phyloP scores from a whole-genome alignment of 305 asterid species.

The Solanum hybrid region DNA sequence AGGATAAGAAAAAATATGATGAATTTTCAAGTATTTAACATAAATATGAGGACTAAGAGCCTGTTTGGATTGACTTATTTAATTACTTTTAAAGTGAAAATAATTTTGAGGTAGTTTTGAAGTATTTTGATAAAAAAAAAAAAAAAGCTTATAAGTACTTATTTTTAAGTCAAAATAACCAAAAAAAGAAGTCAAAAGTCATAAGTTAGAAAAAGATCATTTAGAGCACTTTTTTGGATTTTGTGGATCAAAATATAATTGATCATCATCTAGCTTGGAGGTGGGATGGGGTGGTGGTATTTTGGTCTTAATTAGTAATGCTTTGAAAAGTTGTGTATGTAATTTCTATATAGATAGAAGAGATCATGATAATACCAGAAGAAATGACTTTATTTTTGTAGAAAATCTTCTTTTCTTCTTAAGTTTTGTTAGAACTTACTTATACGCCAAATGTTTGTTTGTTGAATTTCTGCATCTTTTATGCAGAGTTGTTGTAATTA shows the following conservation, averaged over 20 bases:
- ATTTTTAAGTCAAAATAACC: no score
- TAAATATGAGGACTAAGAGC: no score
- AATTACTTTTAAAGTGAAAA: no score
- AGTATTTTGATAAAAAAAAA: no score
- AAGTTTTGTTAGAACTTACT: background rate
- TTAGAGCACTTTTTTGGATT: background rate
- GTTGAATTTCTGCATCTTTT: background rate
- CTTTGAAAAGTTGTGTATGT: background rate
- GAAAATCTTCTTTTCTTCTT: no score
- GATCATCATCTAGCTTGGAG: background rate
- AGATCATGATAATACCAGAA: background rate
- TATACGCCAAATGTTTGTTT: background rate
- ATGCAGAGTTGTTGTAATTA: background rate
- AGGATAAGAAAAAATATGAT: no score
- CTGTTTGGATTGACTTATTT: no score
- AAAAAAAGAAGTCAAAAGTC: no score
- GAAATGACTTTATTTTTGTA: background rate
- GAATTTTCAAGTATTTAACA: no score
- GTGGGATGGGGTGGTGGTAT: background rate
- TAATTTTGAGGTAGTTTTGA: no score
- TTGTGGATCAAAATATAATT: constrained; percentile 1
- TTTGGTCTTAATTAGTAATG: background rate
- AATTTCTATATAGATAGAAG: background rate
- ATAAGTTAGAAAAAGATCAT: background rate
- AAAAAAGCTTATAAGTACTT: no score